Percentiles rank a stretch among this genome's conserved stretches.
Conservation (phyloP, 2,329 filamentous ascomycete species). For the Cercospora sesami region DNA sequence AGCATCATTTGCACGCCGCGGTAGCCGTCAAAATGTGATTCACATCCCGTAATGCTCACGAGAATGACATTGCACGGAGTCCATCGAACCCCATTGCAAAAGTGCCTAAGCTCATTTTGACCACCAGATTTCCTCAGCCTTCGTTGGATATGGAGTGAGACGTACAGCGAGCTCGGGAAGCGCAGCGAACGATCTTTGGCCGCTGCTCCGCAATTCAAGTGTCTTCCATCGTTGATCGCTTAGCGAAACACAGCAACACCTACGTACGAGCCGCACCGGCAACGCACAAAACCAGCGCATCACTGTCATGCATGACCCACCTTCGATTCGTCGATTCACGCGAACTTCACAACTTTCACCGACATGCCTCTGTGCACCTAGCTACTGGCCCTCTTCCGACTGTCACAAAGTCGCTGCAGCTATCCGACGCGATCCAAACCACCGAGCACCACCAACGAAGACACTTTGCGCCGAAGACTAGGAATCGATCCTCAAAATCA, state of each 20-base stretch:
- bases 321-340: neutral
- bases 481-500: neutral
- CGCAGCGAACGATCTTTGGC: neutral
- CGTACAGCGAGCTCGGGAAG: neutral
- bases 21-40: neutral
- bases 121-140: neutral
- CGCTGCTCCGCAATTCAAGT: neutral
- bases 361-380: neutral
- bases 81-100: neutral
- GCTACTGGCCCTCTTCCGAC: neutral
- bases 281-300: neutral
- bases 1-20: no score
- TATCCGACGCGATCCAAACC: neutral
- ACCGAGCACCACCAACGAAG: neutral
- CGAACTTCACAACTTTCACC: neutral
- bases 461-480: neutral
- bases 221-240: neutral
- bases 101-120: neutral
- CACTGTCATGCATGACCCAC: neutral
- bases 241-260: neutral
- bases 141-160: neutral
- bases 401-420: neutral
- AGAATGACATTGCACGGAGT: neutral
- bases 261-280: neutral
- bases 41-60: neutral